Conservation (phyloP, 495 filamentous ascomycete genomes). For the Choiromyces venosus region DNA sequence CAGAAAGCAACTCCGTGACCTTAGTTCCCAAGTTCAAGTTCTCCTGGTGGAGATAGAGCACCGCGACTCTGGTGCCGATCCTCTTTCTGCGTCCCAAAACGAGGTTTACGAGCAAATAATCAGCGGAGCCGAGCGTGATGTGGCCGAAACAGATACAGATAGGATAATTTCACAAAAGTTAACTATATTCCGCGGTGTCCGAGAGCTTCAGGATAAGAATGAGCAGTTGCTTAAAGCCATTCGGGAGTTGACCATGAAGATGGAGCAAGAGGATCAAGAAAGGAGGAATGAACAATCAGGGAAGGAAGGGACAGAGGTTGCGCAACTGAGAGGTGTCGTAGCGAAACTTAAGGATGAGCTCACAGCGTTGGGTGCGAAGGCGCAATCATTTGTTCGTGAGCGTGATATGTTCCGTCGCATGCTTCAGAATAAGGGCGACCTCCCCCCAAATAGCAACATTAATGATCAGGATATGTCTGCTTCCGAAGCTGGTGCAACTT, state of each 20-base stretch:
- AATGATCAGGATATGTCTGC: slow-evolving; percentile 22
- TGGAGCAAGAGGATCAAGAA: slow-evolving; percentile 81
- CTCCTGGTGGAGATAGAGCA: slow-evolving; percentile 76
- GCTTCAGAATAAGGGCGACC: slow-evolving; percentile 68
- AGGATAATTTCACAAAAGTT: slow-evolving; percentile 79
- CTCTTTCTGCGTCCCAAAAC: slow-evolving; percentile 59
- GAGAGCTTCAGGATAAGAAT: slow-evolving; percentile 85
- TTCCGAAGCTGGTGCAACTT: slow-evolving; percentile 44
- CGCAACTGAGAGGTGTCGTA: slow-evolving; percentile 36
- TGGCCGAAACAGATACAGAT: slow-evolving; percentile 71
- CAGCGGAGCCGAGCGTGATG: slow-evolving; percentile 57
- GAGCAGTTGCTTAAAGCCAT: slow-evolving; percentile 71
- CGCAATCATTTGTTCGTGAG: slow-evolving; percentile 89
- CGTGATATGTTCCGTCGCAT: slow-evolving; percentile 95
- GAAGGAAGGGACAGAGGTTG: slow-evolving; percentile 59
- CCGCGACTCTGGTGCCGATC: slow-evolving; percentile 68
- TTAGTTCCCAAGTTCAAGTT: slow-evolving; percentile 82
- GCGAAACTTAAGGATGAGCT: slow-evolving; percentile 61
- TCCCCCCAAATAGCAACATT: slow-evolving; percentile 43
- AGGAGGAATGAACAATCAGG: slow-evolving; percentile 69
- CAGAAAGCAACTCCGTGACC: slow-evolving; percentile 80
- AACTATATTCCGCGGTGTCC: slow-evolving; percentile 73
- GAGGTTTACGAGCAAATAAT: slow-evolving; percentile 63
- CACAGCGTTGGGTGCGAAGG: slow-evolving; percentile 61
- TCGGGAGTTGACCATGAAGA: slow-evolving; percentile 73